Conservation (phyloP, 139 green algal species). For the Dunaliella primolecta region DNA sequence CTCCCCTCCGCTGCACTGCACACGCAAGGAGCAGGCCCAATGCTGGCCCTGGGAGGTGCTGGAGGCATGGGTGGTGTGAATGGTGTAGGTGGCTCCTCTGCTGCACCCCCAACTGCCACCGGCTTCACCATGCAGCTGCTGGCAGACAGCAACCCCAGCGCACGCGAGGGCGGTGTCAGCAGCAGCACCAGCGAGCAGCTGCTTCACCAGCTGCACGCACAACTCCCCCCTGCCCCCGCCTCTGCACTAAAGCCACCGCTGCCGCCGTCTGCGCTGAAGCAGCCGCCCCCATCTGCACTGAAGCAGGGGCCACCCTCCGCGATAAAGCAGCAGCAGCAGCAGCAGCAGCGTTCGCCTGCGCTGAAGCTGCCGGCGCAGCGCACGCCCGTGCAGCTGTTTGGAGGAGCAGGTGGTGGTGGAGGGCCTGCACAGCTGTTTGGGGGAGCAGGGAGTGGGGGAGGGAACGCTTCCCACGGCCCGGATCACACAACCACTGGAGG, state of each 20-base stretch:
- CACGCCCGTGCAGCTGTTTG: neutral
- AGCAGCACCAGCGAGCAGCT: neutral
- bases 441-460: no score
- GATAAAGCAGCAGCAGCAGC: no score
- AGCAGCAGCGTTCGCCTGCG: no score
- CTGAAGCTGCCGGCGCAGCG: neutral
- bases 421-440: no score
- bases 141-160: slow-evolving; percentile 54
- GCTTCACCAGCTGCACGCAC: slow-evolving; percentile 11
- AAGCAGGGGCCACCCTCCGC: neutral
- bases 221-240: neutral
- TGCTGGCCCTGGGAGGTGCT: neutral
- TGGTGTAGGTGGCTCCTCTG: slow-evolving; percentile 1
- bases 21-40: neutral
- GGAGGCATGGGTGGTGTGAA: no score
- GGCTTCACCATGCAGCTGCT: slow-evolving; percentile 56
- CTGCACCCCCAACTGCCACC: slow-evolving; percentile 9
- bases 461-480: no score
- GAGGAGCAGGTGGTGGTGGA: no score
- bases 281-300: neutral
- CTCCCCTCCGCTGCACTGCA: no score
- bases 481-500: neutral
- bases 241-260: neutral
- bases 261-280: neutral
- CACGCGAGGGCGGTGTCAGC: neutral